Percentiles rank a stretch among this genome's conserved stretches.
Conservation (phyloP, 306 rosid genomes). For the Casuarina glauca region DNA sequence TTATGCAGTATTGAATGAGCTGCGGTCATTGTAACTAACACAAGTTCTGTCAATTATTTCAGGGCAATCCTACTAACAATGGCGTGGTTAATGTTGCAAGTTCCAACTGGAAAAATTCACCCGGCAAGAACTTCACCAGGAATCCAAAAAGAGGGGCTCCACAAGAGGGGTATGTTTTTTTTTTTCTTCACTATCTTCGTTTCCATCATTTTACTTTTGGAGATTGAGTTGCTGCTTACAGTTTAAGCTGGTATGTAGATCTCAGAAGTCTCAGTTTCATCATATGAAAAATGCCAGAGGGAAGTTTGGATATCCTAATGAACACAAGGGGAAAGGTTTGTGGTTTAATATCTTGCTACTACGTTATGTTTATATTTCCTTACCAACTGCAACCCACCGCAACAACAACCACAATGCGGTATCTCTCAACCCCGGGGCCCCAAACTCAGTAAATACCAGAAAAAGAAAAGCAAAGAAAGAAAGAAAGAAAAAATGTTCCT, state of each 20-base stretch:
- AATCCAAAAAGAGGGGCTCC: conserved; percentile 29
- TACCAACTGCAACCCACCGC: background rate
- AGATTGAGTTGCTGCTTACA: conserved; percentile 8
- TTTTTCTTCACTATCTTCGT: background rate
- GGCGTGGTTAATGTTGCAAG: conserved; percentile 34
- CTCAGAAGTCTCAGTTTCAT: too few relatives aligned
- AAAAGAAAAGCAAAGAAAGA: too few relatives aligned
- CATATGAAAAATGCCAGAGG: conserved; percentile 43
- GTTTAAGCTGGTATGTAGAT: background rate
- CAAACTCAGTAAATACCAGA: too few relatives aligned
- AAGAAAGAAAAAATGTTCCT: background rate
- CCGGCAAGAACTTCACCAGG: conserved; percentile 45
- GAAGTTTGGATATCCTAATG: conserved; percentile 40
- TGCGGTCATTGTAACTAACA: too few relatives aligned
- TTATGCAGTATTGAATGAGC: too few relatives aligned
- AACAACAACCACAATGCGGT: too few relatives aligned
- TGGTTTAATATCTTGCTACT: conserved; percentile 27
- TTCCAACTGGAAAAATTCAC: conserved; percentile 50
- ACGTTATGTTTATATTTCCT: background rate
- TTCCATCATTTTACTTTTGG: conserved; percentile 17
- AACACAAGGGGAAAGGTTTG: conserved; percentile 61
- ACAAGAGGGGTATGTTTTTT: conserved; percentile 42
- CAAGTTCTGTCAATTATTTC: background rate
- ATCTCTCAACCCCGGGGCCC: too few relatives aligned
- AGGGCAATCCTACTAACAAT: background rate